Evolutionary conservation across 2,329 filamentous ascomycete genomes (phyloP).

Genomic region (Aureobasidium lini): DNA sequence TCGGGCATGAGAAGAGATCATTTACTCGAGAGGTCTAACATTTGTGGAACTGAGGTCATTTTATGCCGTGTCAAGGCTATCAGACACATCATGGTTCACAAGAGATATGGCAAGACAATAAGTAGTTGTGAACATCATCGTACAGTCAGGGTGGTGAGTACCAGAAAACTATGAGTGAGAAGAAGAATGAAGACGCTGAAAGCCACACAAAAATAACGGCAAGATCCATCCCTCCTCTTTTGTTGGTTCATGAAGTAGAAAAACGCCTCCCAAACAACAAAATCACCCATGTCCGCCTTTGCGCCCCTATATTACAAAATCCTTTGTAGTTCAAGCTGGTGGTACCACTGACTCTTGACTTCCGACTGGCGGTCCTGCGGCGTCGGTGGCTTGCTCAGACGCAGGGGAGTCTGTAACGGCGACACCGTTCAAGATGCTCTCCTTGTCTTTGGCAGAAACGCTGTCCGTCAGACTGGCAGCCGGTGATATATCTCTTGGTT

Average conservation of each 20-base stretch:
- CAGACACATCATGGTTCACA: background rate
- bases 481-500: slow-evolving; percentile 7
- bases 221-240: background rate
- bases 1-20: no score
- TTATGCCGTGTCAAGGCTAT: no score
- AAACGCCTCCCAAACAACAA: background rate
- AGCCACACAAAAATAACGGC: slow-evolving; percentile 4
- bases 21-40: no score
- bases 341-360: slow-evolving; percentile 1
- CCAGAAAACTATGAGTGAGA: background rate
- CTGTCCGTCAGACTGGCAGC: slow-evolving; percentile 7
- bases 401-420: slow-evolving; percentile 5
- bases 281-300: background rate
- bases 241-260: background rate
- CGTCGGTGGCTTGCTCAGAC: background rate
- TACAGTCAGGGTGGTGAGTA: background rate
- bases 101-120: background rate
- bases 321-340: background rate
- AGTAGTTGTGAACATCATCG: background rate
- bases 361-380: background rate
- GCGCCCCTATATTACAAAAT: background rate
- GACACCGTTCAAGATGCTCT: background rate
- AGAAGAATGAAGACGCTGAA: slow-evolving; percentile 9
- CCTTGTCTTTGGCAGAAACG: slow-evolving; percentile 9
- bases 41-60: no score